Conservation (phyloP, 2,329 filamentous ascomycete genomes). For the Fusarium haematococcum region DNA sequence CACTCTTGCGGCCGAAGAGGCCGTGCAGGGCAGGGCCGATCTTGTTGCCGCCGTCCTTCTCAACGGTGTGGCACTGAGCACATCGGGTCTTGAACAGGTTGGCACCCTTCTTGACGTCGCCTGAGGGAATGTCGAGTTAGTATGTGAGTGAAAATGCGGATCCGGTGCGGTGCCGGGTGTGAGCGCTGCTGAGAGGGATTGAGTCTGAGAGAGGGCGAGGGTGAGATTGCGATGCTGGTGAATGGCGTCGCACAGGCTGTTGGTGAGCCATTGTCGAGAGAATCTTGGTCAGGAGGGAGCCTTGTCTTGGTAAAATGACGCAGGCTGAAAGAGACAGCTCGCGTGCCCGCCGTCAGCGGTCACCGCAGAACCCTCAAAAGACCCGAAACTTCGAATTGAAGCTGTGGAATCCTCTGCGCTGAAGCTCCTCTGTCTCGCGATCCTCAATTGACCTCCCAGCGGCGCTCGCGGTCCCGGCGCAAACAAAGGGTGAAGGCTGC, state of each 20-base stretch:
- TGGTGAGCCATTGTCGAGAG: constrained; percentile 25
- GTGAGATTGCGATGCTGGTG: constrained; percentile 2
- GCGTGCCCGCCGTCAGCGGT: constrained; percentile 11
- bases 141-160: neutral
- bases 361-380: neutral
- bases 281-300: constrained; percentile 26
- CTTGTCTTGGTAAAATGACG: constrained; percentile 49
- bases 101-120: constrained; percentile 96
- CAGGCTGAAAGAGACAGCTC: constrained; percentile 39
- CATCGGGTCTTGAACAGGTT: constrained; percentile 99
- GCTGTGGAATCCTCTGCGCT: constrained; percentile 8
- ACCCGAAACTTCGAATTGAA: constrained; percentile 4
- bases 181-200: neutral
- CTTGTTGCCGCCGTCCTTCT: constrained; percentile 93
- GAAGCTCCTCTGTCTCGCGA: constrained; percentile 8
- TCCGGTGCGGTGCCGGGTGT: neutral
- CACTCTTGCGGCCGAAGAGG: constrained; percentile 96
- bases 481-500: constrained; percentile 4
- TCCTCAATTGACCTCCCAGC: constrained; percentile 37
- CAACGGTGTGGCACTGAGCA: constrained; percentile 98
- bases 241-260: constrained; percentile 12
- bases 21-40: constrained; percentile 97
- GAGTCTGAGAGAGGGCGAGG: neutral
- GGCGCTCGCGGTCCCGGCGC: constrained; percentile 11
- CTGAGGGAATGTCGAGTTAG: constrained; percentile 70